These are phyloP conservation scores for Chrysoporthe puriensis DNA, from an alignment of 2,329 filamentous ascomycete genomes.

Conservation along the genomic window DNA sequence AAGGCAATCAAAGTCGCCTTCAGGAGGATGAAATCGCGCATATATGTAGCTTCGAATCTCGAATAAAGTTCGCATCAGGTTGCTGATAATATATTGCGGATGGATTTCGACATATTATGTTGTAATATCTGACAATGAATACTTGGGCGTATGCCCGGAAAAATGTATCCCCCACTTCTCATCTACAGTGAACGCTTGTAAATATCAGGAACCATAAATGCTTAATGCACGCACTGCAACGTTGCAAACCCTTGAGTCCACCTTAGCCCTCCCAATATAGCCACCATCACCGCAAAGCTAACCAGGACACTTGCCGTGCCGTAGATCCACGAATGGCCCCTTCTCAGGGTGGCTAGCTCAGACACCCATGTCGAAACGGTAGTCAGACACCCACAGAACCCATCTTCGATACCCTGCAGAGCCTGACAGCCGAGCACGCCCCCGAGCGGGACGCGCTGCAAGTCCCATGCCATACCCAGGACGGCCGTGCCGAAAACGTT, in stretches of 20 bases:
- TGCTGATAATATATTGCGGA: too few relatives aligned
- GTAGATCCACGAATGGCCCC: constrained; percentile 67
- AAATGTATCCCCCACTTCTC: not conserved
- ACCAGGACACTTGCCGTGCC: constrained; percentile 62
- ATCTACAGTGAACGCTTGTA: not conserved
- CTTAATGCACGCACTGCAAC: constrained; percentile 43
- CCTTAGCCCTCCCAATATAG: constrained; percentile 74
- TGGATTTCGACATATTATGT: too few relatives aligned
- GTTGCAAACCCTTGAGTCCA: constrained; percentile 66
- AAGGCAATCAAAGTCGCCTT: too few relatives aligned
- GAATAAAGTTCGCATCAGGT: too few relatives aligned
- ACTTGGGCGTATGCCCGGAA: not conserved
- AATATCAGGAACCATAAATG: too few relatives aligned
- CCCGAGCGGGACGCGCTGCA: constrained; percentile 67
- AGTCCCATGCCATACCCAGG: constrained; percentile 75
- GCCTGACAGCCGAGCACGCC: constrained; percentile 65
- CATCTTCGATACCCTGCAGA: constrained; percentile 66
- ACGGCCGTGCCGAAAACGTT: constrained; percentile 79
- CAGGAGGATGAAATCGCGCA: too few relatives aligned
- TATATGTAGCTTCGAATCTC: too few relatives aligned
- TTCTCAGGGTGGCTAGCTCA: constrained; percentile 58
- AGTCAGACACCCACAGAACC: constrained; percentile 69
- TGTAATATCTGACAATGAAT: not conserved
- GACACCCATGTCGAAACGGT: constrained; percentile 70
- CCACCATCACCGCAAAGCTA: constrained; percentile 63